Percentiles rank a stretch among this genome's conserved stretches.
Conservation (phyloP, 129 eudicot species). For the Dittrichia graveolens region DNA sequence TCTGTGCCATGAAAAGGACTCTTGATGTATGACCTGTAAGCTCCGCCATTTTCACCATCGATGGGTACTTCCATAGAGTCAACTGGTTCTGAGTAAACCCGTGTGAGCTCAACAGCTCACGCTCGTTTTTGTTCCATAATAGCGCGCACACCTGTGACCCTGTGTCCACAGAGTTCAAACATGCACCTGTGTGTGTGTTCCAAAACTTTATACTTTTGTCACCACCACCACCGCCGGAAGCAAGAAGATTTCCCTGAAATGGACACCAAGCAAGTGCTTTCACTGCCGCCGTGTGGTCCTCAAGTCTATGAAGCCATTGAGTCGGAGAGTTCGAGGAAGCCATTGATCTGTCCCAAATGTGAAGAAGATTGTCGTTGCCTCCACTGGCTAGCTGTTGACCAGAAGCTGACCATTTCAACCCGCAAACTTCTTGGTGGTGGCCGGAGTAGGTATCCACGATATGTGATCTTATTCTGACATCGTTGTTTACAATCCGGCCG, state of each 20-base stretch:
- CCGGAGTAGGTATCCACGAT: conserved; percentile 74
- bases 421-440: conserved; percentile 91
- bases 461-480: conserved; percentile 64
- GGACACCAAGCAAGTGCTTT: conserved; percentile 99
- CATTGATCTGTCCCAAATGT: conserved; percentile 82
- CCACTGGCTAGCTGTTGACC: conserved; percentile 94
- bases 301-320: conserved; percentile 83
- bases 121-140: conserved; percentile 84
- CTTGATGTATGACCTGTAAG: conserved; percentile 91
- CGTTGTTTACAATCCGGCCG: conserved; percentile 81
- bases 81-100: conserved; percentile 94
- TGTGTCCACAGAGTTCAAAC: conserved; percentile 85
- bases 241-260: conserved; percentile 75
- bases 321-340: conserved; percentile 63
- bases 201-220: conserved; percentile 84
- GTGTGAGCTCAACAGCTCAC: conserved; percentile 86
- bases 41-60: conserved; percentile 93
- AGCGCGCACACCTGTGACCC: conserved; percentile 91
- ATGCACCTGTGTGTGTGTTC: conserved; percentile 94
- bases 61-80: conserved; percentile 93
- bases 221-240: conserved; percentile 93
- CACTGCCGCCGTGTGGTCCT: conserved; percentile 92
- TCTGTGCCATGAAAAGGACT: conserved; percentile 88
- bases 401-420: conserved; percentile 89
- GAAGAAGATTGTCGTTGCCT: conserved; percentile 92